These are phyloP conservation scores for Colletotrichum shisoi DNA, from an alignment of 2,329 filamentous ascomycete genomes.

Conservation along the genomic window DNA sequence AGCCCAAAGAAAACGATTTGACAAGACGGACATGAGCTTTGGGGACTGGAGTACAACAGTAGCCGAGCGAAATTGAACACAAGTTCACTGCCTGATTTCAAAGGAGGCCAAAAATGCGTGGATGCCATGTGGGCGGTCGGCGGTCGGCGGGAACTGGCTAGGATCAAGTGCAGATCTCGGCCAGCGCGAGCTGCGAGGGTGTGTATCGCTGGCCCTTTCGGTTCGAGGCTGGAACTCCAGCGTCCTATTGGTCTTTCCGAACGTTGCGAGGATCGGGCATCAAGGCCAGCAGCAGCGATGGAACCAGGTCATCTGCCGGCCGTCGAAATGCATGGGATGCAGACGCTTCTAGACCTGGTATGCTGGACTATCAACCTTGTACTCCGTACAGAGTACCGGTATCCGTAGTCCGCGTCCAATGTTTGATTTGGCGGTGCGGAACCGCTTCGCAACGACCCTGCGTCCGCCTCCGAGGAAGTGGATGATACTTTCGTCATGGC, in stretches of 20 bases:
- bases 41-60: neutral
- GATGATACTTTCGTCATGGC: neutral
- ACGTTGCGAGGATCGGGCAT: neutral
- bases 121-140: slow-evolving; percentile 29
- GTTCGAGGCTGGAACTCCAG: slow-evolving; percentile 4
- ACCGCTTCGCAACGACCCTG: neutral
- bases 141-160: slow-evolving; percentile 25
- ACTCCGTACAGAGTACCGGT: too few species aligned
- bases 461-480: neutral
- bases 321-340: slow-evolving; percentile 9
- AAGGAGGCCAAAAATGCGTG: slow-evolving; percentile 20
- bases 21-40: slow-evolving; percentile 21
- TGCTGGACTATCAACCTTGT: slow-evolving; percentile 13
- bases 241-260: slow-evolving; percentile 17
- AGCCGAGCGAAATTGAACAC: slow-evolving; percentile 4
- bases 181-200: slow-evolving; percentile 23
- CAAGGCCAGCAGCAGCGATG: slow-evolving; percentile 12
- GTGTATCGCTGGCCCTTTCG: slow-evolving; percentile 25
- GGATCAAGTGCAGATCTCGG: slow-evolving; percentile 30
- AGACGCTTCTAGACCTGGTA: slow-evolving; percentile 3
- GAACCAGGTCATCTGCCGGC: slow-evolving; percentile 30
- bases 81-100: too few species aligned
- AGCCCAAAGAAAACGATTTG: slow-evolving; percentile 14
- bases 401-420: slow-evolving; percentile 13
- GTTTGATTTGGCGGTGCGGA: slow-evolving; percentile 8